Evolutionary conservation across 164 flowering plant species (phyloP), one percentile per base, ranked within the genome.

Genomic region (Piper betle): DNA sequence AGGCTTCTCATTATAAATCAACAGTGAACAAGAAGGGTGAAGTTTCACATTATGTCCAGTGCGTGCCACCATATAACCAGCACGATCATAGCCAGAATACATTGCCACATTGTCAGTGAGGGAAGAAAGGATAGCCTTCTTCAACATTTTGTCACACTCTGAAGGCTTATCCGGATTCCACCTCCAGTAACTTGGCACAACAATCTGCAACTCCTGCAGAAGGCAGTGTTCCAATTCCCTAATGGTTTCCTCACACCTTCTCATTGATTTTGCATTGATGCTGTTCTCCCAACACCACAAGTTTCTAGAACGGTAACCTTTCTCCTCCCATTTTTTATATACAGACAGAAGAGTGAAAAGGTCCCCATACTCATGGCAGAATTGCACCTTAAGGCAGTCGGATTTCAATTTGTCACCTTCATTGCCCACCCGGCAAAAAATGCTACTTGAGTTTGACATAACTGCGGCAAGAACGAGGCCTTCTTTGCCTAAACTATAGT

Each of bases 271-370:
- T 13, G 91, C 97, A 81, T 94, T 94, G 33, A 94, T 83, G 67
- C 97, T 86, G 68, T 91, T 88, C 6, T 82, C 80, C 97, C 96
- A 91, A 73, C 99, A 94, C 99, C 99, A 94, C 54, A 25, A 72
- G 55, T 83, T 88, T 69, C 59, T 79, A 62, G 61, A 71, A 11
- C 74, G 83, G 6, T 3, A 60, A 17, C 82, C 79, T 60, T 78
- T 53, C 17, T 62, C 55, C 64, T 86, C 96, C 96, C 97, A 94
- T 71, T 80, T 82, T 76, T 77, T 85, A 69, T 84, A 94, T 40
- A 91, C 99, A 63, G 96, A 84, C 19, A 91, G 86, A 67, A 91
- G 73, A 17, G 99, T 94, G 70, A 94, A 91, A 37, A 91, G 91
- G 64, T 94, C 99, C 39, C 99, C 99, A 72, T 68, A 60, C 0